Conservation (phyloP, 371 early-diverging fungal genomes). For the Apophysomyces trapeziformis region DNA sequence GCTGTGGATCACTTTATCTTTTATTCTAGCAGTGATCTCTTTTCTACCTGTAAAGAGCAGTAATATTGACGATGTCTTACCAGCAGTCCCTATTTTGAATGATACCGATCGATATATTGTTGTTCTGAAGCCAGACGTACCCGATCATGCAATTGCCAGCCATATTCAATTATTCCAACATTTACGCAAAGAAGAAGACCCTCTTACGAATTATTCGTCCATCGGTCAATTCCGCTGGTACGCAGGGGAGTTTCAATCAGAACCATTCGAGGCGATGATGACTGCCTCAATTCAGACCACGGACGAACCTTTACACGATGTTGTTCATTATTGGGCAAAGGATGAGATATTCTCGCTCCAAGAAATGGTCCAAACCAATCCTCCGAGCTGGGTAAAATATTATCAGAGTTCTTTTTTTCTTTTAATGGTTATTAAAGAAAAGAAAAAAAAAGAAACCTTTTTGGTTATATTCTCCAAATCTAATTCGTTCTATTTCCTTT, state of each 20-base stretch:
- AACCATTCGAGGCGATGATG: constrained; percentile 28
- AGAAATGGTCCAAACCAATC: constrained; percentile 44
- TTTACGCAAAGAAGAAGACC: constrained; percentile 16
- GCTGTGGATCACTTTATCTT: background rate
- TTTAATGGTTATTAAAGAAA: background rate
- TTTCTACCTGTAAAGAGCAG: background rate
- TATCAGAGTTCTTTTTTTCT: background rate
- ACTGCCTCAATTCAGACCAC: constrained; percentile 4
- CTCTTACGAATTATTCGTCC: constrained; percentile 18
- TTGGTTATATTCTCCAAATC: background rate
- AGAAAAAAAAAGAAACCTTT: background rate
- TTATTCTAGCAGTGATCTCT: background rate
- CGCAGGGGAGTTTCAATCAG: constrained; percentile 33
- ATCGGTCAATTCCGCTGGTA: constrained; percentile 53
- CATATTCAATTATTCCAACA: constrained; percentile 35
- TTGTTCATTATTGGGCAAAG: constrained; percentile 46
- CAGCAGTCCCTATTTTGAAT: background rate
- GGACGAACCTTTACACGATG: constrained; percentile 13
- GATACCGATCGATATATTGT: constrained; percentile 38
- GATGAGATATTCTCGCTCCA: constrained; percentile 44
- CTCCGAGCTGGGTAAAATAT: constrained; percentile 50
- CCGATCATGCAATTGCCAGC: constrained; percentile 24
- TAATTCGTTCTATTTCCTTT: background rate
- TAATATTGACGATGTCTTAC: background rate
- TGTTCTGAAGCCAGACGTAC: constrained; percentile 36